A percentile compares a stretch with the other conserved stretches of the same genome.
phyloP scores from a whole-genome alignment of 2,329 filamentous ascomycete genomes.

The Botryotinia calthae region DNA sequence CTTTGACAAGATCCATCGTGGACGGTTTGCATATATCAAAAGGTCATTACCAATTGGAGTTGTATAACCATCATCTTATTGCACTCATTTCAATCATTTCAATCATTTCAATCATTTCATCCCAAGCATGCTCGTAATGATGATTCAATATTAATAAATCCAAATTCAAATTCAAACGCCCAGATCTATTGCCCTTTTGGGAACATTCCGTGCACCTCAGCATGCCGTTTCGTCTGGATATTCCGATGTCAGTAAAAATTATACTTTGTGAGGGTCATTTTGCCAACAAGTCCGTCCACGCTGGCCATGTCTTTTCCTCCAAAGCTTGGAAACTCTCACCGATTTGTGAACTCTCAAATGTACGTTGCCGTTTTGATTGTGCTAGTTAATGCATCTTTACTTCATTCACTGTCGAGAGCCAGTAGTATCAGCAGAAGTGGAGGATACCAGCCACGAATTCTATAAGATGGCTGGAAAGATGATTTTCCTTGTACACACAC shows the following conservation, averaged over 20 bases:
- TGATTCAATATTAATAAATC: neutral
- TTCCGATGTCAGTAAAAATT: neutral
- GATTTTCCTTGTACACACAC: neutral
- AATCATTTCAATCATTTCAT: neutral
- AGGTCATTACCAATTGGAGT: neutral
- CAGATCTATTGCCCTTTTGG: neutral
- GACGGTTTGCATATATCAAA: neutral
- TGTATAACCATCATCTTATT: neutral
- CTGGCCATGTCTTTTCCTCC: neutral
- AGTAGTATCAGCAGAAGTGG: neutral
- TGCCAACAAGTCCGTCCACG: neutral
- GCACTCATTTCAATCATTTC: no score
- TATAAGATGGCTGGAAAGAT: neutral
- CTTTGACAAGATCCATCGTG: neutral
- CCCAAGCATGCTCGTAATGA: neutral
- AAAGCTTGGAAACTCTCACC: neutral
- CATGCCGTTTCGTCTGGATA: neutral
- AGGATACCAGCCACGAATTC: conserved; percentile 10
- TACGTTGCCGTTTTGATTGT: neutral
- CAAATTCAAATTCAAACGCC: neutral
- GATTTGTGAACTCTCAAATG: neutral
- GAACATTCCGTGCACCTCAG: accelerated
- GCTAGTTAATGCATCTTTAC: conserved; percentile 6
- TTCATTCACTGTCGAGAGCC: neutral
- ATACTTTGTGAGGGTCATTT: neutral